Base-by-base conservation (phyloP, 2,329 filamentous ascomycete genomes). In the Colletotrichum sp. region DNA sequence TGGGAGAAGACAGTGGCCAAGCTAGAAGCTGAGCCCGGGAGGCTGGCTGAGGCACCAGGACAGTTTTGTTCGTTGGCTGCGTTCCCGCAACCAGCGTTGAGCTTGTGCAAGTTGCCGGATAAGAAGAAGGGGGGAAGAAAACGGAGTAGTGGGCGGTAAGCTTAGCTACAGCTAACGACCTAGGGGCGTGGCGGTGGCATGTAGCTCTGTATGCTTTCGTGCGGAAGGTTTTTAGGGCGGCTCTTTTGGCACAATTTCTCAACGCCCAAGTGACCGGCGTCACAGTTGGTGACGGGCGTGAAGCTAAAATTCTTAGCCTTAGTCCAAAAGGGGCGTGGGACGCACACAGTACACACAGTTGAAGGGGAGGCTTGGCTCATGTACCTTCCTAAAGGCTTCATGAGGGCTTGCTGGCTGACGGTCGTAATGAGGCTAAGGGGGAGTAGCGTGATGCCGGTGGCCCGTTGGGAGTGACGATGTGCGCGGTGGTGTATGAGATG, bases 291-390 rank as follows among this genome's bases (percentile, higher is more conserved):
- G 63, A 59, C 39, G 69, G 73, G 73, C 44, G 69, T 73, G 69
- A 15, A 21, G 64, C 44, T 76, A 76, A 32, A 30, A 28, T 16
- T 13, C 36, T 59, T 30, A 26, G 64, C 24, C 39, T 66, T 24
- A 21, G n/a, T 15, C 68, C 28, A 44, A 26, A 66, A 63, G 10
- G 26, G 32, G 69, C 18, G 69, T 60, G 26, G 36, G 55, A 36
- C 18, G 69, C 62, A 57, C 73, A 76, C 73, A 76, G 73, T 76
- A 76, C 64, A 67, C 73, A 68, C 69, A 76, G 63, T 73, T 65
- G 16, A 26, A 44, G 32, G 26, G 39, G 15, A 62, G 59, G 15
- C 44, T 63, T 44, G 21, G 59, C 30, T 30, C n/a, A 75, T 57
- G 72, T 75, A 75, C 55, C 52, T 24, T 32, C 13, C 9, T 21